Base-by-base conservation (phyloP, 352 stramenopile genomes). In the Globisporangium barbulae region DNA sequence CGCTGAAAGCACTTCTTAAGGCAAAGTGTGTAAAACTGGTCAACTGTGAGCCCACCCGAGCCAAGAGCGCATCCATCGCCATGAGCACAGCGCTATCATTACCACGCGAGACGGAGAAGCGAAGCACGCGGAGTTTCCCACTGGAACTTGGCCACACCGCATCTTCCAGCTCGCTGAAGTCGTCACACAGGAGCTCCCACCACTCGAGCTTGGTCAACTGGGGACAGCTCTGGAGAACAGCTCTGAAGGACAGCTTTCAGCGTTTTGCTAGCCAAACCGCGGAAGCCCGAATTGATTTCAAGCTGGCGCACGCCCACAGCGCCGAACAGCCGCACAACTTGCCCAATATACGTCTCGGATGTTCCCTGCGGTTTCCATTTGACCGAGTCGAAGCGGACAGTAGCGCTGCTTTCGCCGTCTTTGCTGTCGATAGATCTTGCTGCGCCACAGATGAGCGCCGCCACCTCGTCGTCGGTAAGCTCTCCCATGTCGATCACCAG, bases 251-350 rank as follows among this genome's bases (percentile, higher is more conserved):
- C 53, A 0, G 31, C 9, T 52, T 62, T 62, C 6, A 62, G 53
- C 31, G 33, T 58, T 22, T 25, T 28, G 17, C 31, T 57, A 13
- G 53, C 47, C 21, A 62, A 45, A 10, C 21, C 61, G 44, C 10
- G 47, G 47, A 33, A 5, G 25, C 47, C 47, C 21, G 25, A 8
- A 22, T 55, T n/a, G 44, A 67, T 53, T 39, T 67, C 44, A 2
- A 67, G 53, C 44, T 62, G 25, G 33, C 49, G 30, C 37, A 67
- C 59, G 44, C 59, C 54, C 35, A 63, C 53, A 35, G 39, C 45
- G 35, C 59, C 44, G 21, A 71, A 54, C 47, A 67, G 35, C 15
- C 25, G 25, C 19, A 53, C 55, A 37, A 63, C 50, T 47, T 59
- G 52, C 21, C n/a, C 35, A 22, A 57, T 63, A 22, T 3, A 28